A percentile compares a stretch with the other conserved stretches of the same genome.
These are phyloP conservation scores for Plasmodium reichenowi DNA, from an alignment of 169 alveolate species.

Conservation along the genomic window DNA sequence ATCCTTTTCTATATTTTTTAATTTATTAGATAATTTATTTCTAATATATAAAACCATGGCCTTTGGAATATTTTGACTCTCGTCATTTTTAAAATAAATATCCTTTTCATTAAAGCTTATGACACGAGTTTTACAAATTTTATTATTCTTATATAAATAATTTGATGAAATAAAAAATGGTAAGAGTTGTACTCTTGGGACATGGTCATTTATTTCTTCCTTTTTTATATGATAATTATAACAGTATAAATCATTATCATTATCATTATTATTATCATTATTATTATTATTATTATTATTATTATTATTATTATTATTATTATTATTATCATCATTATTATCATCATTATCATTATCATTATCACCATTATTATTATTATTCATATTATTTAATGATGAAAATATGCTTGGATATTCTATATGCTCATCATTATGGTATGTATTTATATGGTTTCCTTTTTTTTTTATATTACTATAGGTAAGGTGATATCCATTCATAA, in stretches of 20 bases:
- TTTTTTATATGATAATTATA: neutral
- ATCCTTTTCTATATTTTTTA: conserved; percentile 11
- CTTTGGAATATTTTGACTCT: conserved; percentile 12
- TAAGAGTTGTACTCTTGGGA: conserved; percentile 17
- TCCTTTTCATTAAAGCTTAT: conserved; percentile 38
- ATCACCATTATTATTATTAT: neutral
- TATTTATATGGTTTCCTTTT: neutral
- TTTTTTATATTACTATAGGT: neutral
- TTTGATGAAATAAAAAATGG: conserved; percentile 44
- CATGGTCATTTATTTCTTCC: neutral
- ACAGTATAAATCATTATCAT: neutral
- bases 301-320: neutral
- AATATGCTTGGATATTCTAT: too few relatives aligned
- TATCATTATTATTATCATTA: neutral
- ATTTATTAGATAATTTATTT: conserved; percentile 10
- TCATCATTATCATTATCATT: neutral
- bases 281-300: neutral
- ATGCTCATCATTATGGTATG: too few relatives aligned
- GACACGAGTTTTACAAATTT: conserved; percentile 35
- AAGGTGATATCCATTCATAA: neutral
- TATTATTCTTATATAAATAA: conserved; percentile 6
- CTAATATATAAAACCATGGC: conserved; percentile 3
- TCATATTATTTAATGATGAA: too few relatives aligned
- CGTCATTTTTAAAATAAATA: conserved; percentile 30
- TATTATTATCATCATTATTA: neutral